Conservation (phyloP, 805 yeast species). For the Saccharomycopsis fermentans region DNA sequence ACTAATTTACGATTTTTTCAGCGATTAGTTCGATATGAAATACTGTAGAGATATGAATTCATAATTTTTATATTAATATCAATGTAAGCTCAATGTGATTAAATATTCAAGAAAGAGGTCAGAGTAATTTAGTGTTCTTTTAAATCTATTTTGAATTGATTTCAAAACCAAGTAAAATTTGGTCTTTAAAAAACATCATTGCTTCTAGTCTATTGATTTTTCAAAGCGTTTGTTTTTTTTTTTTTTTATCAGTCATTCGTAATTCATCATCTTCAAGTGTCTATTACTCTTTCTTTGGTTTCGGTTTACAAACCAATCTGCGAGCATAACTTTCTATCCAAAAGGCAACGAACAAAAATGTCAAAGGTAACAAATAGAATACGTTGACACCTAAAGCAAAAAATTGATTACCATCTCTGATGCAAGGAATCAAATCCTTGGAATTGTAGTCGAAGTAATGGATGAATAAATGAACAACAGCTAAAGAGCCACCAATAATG, state of each 20-base stretch:
- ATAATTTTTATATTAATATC: neutral
- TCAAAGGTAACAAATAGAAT: constrained; percentile 55
- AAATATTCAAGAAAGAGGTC: neutral
- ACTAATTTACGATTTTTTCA: constrained; percentile 1
- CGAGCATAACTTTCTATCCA: constrained; percentile 46
- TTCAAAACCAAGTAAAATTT: too few relatives aligned
- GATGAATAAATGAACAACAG: constrained; percentile 53
- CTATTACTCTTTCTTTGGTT: neutral
- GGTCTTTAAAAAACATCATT: too few relatives aligned
- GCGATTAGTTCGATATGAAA: neutral
- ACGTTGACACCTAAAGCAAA: constrained; percentile 55
- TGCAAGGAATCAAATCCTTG: constrained; percentile 37
- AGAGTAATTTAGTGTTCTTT: too few relatives aligned
- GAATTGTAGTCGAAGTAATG: constrained; percentile 42
- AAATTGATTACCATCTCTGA: constrained; percentile 48
- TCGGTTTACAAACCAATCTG: neutral
- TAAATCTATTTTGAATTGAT: too few relatives aligned
- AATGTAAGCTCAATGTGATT: neutral
- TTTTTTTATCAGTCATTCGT: too few relatives aligned
- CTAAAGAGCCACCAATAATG: constrained; percentile 57
- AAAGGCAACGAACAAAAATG: constrained; percentile 54
- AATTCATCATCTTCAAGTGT: neutral
- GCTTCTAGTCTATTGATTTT: too few relatives aligned
- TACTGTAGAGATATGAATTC: too few relatives aligned
- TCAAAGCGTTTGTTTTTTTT: too few relatives aligned